phyloP scores from a whole-genome alignment of 208 protist genomes.

The Polymyxa betae region DNA sequence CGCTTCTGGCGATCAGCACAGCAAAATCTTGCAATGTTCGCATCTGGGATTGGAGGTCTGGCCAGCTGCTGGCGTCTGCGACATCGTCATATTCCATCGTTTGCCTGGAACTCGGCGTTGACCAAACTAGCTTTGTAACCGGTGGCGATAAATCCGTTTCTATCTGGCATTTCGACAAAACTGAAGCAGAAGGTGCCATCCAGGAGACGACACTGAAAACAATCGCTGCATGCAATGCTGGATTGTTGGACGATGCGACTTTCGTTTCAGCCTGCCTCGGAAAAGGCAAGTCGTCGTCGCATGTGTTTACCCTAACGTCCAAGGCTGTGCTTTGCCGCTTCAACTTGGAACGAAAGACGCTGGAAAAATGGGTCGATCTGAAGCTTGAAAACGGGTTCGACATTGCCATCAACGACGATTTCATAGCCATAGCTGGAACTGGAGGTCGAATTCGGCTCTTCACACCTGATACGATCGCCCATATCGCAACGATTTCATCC shows the following conservation, averaged over 20 bases:
- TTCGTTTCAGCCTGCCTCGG: background rate
- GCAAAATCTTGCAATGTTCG: background rate
- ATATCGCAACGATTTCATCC: background rate
- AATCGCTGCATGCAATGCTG: background rate
- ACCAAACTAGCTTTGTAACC: background rate
- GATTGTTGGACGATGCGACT: background rate
- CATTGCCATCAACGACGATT: background rate
- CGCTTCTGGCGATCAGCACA: background rate
- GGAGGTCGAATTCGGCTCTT: background rate
- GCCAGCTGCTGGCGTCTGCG: background rate
- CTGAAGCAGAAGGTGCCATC: background rate
- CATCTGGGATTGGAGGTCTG: background rate
- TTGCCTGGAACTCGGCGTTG: background rate
- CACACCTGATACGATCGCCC: background rate
- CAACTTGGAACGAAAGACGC: background rate
- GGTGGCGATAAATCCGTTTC: background rate
- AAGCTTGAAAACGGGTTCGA: constrained; percentile 5
- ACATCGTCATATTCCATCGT: background rate
- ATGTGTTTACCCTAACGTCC: constrained; percentile 27
- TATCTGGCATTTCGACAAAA: background rate
- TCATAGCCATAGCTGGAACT: constrained; percentile 1
- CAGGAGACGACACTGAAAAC: background rate
- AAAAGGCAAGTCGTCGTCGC: background rate
- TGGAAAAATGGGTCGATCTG: constrained; percentile 49
- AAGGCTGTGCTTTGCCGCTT: background rate